A percentile compares a stretch with the other conserved stretches of the same genome.
phyloP scores from a whole-genome alignment of 2,329 filamentous ascomycete genomes.

The Emergomyces orientalis region DNA sequence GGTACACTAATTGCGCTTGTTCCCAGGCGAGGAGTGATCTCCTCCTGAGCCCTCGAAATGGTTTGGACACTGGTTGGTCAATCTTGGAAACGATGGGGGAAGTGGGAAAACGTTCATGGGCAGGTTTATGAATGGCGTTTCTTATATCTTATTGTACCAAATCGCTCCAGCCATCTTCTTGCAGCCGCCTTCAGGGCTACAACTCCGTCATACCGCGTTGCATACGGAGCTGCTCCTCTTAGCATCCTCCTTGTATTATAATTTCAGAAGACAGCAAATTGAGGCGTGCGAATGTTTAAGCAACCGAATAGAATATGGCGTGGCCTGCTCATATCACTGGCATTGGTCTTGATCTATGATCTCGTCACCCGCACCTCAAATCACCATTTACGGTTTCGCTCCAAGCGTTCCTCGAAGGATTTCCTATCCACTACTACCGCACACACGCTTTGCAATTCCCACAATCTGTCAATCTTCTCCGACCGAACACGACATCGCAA shows the following conservation, averaged over 20 bases:
- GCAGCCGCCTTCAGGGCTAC: neutral
- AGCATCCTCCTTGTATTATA: neutral
- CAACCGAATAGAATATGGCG: neutral
- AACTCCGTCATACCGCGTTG: neutral
- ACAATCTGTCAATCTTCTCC: neutral
- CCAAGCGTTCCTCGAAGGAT: neutral
- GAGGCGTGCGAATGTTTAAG: neutral
- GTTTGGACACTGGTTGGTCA: neutral
- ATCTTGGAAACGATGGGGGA: neutral
- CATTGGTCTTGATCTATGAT: neutral
- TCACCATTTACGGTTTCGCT: neutral
- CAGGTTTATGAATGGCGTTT: neutral
- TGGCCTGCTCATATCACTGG: neutral
- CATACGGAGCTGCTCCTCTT: neutral
- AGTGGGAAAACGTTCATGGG: neutral
- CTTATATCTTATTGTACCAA: neutral
- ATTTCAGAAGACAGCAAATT: neutral
- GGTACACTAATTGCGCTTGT: too few relatives aligned
- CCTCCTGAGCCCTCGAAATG: neutral
- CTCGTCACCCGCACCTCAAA: neutral
- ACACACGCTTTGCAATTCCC: neutral
- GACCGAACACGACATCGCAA: slow-evolving; percentile 33
- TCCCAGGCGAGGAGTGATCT: neutral
- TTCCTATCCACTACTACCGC: neutral
- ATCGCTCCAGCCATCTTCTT: neutral